A percentile compares a stretch with the other conserved stretches of the same genome.
These are phyloP conservation scores for Kurtzmaniella quercitrusa DNA, from an alignment of 1,139 yeast genomes.

Conservation along the genomic window DNA sequence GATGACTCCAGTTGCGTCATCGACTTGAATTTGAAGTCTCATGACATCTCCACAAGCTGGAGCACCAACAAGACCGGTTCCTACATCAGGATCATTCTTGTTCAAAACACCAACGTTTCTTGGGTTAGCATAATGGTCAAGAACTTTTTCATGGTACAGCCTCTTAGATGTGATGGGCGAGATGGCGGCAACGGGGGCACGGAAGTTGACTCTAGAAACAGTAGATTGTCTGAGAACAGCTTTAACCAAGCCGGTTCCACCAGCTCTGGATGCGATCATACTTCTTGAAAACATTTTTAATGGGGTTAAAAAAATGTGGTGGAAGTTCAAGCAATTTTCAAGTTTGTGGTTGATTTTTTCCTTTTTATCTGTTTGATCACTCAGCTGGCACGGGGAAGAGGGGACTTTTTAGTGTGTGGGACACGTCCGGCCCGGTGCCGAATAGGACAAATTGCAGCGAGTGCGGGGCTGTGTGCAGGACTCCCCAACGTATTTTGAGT, in stretches of 20 bases:
- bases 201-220: conserved; percentile 6
- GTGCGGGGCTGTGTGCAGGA: not conserved
- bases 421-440: conserved; percentile 7
- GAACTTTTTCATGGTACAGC: conserved; percentile 66
- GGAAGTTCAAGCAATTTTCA: not conserved
- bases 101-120: conserved; percentile 93
- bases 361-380: conserved; percentile 1
- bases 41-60: conserved; percentile 99
- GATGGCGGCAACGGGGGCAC: conserved; percentile 6
- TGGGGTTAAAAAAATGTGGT: not conserved
- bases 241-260: conserved; percentile 9
- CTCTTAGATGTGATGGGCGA: conserved; percentile 15
- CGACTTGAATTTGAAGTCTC: conserved; percentile 93
- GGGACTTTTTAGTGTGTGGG: conserved; percentile 2
- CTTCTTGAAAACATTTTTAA: conserved; percentile 21
- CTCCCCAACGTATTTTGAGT: not conserved
- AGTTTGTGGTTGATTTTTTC: not conserved
- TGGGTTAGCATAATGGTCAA: conserved; percentile 95
- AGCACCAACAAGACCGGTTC: conserved; percentile 96
- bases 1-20: conserved; percentile 84
- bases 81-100: conserved; percentile 74
- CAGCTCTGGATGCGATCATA: conserved; percentile 12
- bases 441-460: not conserved
- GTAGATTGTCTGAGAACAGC: conserved; percentile 7
- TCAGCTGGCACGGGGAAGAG: conserved; percentile 3